Evolutionary conservation across 1,284 basidiomycete species (phyloP).

Genomic region (Jaminaea rosea): DNA sequence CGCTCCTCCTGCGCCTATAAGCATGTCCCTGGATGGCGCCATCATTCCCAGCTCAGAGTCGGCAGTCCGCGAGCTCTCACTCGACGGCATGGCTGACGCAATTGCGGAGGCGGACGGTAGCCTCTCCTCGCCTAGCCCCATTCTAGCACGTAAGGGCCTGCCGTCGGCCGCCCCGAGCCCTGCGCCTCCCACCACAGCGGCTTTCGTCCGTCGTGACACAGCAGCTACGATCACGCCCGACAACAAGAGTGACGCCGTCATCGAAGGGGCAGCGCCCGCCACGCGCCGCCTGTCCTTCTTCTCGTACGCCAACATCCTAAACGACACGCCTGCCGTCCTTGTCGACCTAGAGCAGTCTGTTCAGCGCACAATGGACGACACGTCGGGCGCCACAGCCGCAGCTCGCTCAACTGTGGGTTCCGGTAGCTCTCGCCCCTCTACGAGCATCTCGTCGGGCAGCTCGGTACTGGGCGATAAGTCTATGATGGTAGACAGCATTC

Average conservation of each 20-base stretch:
- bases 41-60: constrained; percentile 33
- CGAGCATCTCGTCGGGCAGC: too few relatives aligned
- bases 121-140: background rate
- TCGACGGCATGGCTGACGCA: constrained; percentile 36
- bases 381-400: too few relatives aligned
- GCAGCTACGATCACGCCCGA: background rate
- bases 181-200: background rate
- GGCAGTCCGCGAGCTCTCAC: constrained; percentile 28
- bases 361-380: background rate
- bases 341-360: constrained; percentile 29
- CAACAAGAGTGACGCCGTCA: background rate
- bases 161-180: background rate
- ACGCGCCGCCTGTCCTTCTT: constrained; percentile 37
- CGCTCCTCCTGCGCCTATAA: constrained; percentile 8
- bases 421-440: too few relatives aligned
- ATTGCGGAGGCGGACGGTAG: background rate
- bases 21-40: constrained; percentile 44
- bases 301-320: constrained; percentile 40
- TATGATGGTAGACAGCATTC: too few relatives aligned
- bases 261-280: background rate
- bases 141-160: background rate
- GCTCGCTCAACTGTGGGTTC: too few relatives aligned
- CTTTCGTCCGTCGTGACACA: background rate
- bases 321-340: constrained; percentile 32
- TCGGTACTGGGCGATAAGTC: too few relatives aligned